These are phyloP conservation scores for Spergularia marina DNA, from an alignment of 148 eudicot species.

Conservation along the genomic window DNA sequence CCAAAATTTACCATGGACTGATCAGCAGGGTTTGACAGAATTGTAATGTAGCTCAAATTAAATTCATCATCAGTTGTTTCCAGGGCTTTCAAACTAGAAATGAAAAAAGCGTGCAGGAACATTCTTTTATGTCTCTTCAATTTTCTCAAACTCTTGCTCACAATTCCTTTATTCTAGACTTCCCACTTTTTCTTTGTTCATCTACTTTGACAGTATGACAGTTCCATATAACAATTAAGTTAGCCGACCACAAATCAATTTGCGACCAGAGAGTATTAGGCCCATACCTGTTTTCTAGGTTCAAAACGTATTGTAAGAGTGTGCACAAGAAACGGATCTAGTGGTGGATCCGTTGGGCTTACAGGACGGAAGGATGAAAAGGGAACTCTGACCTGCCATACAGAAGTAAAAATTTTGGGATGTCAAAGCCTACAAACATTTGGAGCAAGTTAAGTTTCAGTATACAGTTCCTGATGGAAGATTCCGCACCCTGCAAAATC, in stretches of 20 bases:
- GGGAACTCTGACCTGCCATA: conserved; percentile 79
- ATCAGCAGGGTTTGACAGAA: conserved; percentile 4
- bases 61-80: not conserved
- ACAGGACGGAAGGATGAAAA: conserved; percentile 91
- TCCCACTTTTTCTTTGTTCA: too few species aligned
- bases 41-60: not conserved
- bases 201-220: too few species aligned
- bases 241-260: too few species aligned
- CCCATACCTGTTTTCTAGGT: conserved; percentile 79
- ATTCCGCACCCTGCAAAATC: conserved; percentile 82
- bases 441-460: conserved; percentile 6
- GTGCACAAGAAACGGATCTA: conserved; percentile 95
- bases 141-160: too few species aligned
- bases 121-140: too few species aligned
- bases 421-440: not conserved
- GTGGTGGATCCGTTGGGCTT: conserved; percentile 79
- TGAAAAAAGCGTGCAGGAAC: too few species aligned
- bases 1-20: conserved; percentile 2
- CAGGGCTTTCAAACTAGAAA: too few species aligned
- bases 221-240: too few species aligned
- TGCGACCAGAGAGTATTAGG: not conserved
- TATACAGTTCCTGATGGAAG: conserved; percentile 3
- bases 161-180: too few species aligned
- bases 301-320: conserved; percentile 87
- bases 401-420: conserved; percentile 13